These are phyloP conservation scores for Emmonsiellopsis sp. DNA, from an alignment of 2,329 filamentous ascomycete genomes.

Conservation along the genomic window DNA sequence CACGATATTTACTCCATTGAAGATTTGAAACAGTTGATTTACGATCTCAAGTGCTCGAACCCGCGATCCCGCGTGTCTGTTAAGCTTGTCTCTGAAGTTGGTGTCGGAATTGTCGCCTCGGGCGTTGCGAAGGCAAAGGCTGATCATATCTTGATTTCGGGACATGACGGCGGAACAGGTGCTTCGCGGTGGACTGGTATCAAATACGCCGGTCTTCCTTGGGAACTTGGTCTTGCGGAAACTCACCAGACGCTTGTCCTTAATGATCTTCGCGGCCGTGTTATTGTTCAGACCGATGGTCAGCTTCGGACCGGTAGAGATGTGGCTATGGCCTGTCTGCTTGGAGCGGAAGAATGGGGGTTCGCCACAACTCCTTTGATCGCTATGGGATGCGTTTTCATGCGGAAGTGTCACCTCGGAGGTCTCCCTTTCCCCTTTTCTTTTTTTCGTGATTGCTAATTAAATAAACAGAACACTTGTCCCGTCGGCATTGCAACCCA, in stretches of 20 bases:
- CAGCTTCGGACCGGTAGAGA: constrained; percentile 88
- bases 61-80: constrained; percentile 87
- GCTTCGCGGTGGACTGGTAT: constrained; percentile 97
- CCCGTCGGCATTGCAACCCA: constrained; percentile 94
- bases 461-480: constrained; percentile 55
- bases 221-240: constrained; percentile 93
- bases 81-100: constrained; percentile 94
- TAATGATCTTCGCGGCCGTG: constrained; percentile 90
- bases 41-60: constrained; percentile 94
- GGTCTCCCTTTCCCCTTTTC: neutral
- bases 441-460: constrained; percentile 19
- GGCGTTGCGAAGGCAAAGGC: constrained; percentile 97
- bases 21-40: constrained; percentile 94
- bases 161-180: constrained; percentile 93
- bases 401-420: constrained; percentile 56
- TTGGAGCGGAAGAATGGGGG: constrained; percentile 97
- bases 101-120: constrained; percentile 93
- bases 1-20: constrained; percentile 99
- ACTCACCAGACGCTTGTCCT: constrained; percentile 93
- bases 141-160: constrained; percentile 92
- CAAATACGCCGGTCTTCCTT: constrained; percentile 94
- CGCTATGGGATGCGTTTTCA: constrained; percentile 94
- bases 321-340: constrained; percentile 85
- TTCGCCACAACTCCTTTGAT: constrained; percentile 93
- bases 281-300: constrained; percentile 92